Base-by-base conservation (phyloP, 1,284 basidiomycete genomes). In the Leccinum huronense region DNA sequence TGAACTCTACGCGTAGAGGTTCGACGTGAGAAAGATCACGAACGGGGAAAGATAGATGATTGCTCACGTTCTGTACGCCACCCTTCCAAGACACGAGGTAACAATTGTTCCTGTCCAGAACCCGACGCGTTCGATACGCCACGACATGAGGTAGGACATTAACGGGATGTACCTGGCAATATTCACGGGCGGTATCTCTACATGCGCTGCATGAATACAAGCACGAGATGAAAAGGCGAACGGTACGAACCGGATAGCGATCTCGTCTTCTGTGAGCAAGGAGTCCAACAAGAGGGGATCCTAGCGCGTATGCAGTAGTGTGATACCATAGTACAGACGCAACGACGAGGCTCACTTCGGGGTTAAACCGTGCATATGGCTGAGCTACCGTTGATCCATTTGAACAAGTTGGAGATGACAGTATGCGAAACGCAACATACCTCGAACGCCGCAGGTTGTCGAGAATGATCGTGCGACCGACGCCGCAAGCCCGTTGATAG, bases 211-310 rank as follows among this genome's bases (percentile, higher is more conserved):
- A 38, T 65, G 59, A 64, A 60, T 45, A 56, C 54, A 23, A 27
- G 3, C 51, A 61, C 16, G 51, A 27, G 6, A 56, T 34, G 6
- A 56, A 27, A 40, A 13, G 27, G 19, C 1, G 45, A 40, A 14
- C 27, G 10, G 45, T 8, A 73, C 85, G 59, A 66, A 93, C 94
- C 93, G 86, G 72, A 98, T 91, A 6, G 93, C 92, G 65, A 87
- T 82, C 78, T 98, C 96, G 58, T 98, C 96, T 54, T 96, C 94
- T 0, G 93, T 94, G 59, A 98, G 80, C 54, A 94, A 80, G 0
- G 87, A 86, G 65, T 91, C 88, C 55, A 93, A 73, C 70, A 85
- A 86, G 65, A 96, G 77, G 0, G 93, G 91, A 73, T 95, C 93
- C 90, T 93, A 60, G 16, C 48, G 56, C 58, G 34, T 36, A 34